phyloP scores from a whole-genome alignment of 2,329 filamentous ascomycete species.

The Thelonectria olida region DNA sequence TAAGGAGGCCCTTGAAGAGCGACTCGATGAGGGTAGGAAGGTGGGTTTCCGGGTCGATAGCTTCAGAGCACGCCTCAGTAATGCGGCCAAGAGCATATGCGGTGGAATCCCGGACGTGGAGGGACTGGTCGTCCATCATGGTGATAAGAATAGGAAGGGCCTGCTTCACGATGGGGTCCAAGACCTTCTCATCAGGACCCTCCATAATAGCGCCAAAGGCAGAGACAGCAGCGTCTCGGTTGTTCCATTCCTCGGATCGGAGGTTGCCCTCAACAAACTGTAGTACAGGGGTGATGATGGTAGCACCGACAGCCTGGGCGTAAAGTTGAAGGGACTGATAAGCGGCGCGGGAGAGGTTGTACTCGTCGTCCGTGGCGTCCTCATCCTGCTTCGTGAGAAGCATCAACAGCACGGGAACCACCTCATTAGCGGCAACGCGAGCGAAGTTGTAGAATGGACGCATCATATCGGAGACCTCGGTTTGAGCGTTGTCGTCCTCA shows the following conservation, averaged over 20 bases:
- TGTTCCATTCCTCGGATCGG: conserved; percentile 91
- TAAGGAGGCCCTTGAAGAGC: conserved; percentile 88
- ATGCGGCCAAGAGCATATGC: conserved; percentile 96
- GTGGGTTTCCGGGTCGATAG: conserved; percentile 86
- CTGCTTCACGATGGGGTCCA: conserved; percentile 95
- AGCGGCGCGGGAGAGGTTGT: conserved; percentile 92
- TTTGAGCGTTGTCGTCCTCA: conserved; percentile 88
- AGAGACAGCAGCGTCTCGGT: conserved; percentile 93
- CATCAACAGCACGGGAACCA: conserved; percentile 88
- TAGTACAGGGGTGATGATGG: conserved; percentile 87
- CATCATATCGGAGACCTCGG: conserved; percentile 82
- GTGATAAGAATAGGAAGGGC: conserved; percentile 89
- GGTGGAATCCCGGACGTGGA: conserved; percentile 95
- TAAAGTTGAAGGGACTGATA: conserved; percentile 98
- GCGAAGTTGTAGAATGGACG: conserved; percentile 97
- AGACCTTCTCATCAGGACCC: conserved; percentile 89
- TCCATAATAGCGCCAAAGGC: conserved; percentile 99
- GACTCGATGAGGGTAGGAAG: conserved; percentile 86
- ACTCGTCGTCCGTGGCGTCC: conserved; percentile 95
- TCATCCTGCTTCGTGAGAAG: conserved; percentile 97
- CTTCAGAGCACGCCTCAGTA: conserved; percentile 90
- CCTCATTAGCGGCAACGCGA: conserved; percentile 89
- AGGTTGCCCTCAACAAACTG: conserved; percentile 92
- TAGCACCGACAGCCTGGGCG: conserved; percentile 86
- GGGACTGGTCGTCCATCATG: conserved; percentile 88